Evolutionary conservation across 805 yeast genomes (phyloP), one percentile per base, ranked within the genome.

Genomic region (Ogataea dorogensis): DNA sequence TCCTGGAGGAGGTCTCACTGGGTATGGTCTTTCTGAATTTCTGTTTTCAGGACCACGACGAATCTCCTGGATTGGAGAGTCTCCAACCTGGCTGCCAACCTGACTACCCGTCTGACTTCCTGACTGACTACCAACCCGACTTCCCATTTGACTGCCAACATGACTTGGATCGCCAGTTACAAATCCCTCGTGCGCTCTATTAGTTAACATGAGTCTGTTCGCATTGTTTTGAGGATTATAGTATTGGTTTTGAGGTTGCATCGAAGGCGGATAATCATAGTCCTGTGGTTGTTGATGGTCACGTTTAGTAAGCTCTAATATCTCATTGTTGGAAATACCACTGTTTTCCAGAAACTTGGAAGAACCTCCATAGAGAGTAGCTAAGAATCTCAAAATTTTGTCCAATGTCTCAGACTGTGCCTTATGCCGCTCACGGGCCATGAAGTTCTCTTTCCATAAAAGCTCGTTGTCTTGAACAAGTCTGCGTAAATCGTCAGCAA

Each of bases 331-430:
- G n/a, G 35, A 23, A 7, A 37, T 29, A 16, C 34, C 47, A 12
- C 44, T 44, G 24, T 47, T 48, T 27, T 59, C 63, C 36, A 59
- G 40, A 22, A 58, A 49, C 36, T 56, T 61, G 7, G 60, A 75
- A 16, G 79, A 73, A 13, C 79, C 76, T 47, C 89, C 89, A 51
- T 83, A 84, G 3, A 91, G 73, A 5, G 89, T 76, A 2, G 96
- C 94, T 51, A 93, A 67, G 48, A 93, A 91, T 49, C 93, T 76
- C 51, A 93, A 63, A 33, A 93, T 91, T 46, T 86, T 83, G 46
- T 88, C 95, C 38, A 93, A 68, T 15, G 96, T 86, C 44, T 85
- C 91, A 25, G 91, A 79, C 57, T 93, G 98, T 21, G 80, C 72
- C 50, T 82, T 77, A 59, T 89, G 86, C 46, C 89, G 75, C 57